Percentiles rank a stretch among this genome's conserved stretches.
phyloP scores from a whole-genome alignment of 2,329 filamentous ascomycete species.

The Pseudocercospora eumusae region DNA sequence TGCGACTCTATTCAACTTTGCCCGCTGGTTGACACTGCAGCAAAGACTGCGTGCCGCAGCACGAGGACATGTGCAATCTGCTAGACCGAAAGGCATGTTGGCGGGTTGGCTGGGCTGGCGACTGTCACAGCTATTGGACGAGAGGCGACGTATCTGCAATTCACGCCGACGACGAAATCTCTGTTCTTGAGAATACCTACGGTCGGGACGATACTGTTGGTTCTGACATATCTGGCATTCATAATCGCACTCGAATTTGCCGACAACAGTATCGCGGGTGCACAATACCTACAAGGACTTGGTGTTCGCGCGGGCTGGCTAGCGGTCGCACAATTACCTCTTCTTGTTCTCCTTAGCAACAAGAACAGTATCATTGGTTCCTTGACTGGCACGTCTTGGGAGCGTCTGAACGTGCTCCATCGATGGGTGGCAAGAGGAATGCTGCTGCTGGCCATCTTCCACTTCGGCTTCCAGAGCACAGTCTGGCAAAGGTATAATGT shows the following conservation, averaged over 20 bases:
- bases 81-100: conserved; percentile 36
- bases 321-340: conserved; percentile 42
- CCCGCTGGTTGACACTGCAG: conserved; percentile 35
- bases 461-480: conserved; percentile 34
- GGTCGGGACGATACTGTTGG: conserved; percentile 31
- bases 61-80: conserved; percentile 35
- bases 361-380: conserved; percentile 43
- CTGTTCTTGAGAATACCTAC: conserved; percentile 32
- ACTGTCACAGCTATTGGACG: conserved; percentile 40
- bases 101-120: conserved; percentile 33
- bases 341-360: conserved; percentile 44
- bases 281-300: conserved; percentile 33
- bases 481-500: conserved; percentile 32
- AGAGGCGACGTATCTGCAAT: conserved; percentile 41
- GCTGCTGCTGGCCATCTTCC: conserved; percentile 37
- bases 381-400: conserved; percentile 38
- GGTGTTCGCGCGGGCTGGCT: conserved; percentile 43
- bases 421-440: conserved; percentile 42
- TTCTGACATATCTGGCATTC: conserved; percentile 33
- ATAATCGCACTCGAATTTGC: conserved; percentile 35
- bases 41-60: conserved; percentile 42
- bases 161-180: conserved; percentile 29
- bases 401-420: conserved; percentile 41
- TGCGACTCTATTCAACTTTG: conserved; percentile 38
- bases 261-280: conserved; percentile 30